These are phyloP conservation scores for Rhodotorula babjevae DNA, from an alignment of 768 basidiomycete genomes.

Conservation along the genomic window DNA sequence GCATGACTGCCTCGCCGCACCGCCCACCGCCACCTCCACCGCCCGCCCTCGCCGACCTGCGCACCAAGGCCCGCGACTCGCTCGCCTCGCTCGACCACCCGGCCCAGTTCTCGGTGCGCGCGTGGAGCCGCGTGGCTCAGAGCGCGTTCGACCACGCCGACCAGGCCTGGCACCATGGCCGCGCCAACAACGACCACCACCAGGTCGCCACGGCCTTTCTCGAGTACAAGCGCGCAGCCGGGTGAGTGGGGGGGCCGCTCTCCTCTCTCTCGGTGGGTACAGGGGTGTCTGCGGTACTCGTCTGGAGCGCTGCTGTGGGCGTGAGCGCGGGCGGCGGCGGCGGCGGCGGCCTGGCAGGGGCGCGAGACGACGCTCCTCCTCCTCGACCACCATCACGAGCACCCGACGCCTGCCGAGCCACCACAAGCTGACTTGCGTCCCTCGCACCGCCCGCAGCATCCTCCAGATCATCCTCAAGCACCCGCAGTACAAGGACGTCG, in stretches of 20 bases:
- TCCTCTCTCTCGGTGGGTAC: background rate
- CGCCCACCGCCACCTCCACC: background rate
- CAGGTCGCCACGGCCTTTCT: conserved; percentile 26
- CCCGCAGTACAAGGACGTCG: background rate
- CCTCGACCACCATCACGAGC: too few relatives aligned
- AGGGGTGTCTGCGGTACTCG: too few relatives aligned
- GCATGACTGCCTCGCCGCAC: background rate
- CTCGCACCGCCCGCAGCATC: background rate
- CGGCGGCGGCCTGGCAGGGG: too few relatives aligned
- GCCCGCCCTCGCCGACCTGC: conserved; percentile 12
- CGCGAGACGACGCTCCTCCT: too few relatives aligned
- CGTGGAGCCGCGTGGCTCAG: conserved; percentile 15
- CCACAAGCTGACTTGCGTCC: background rate
- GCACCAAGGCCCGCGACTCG: background rate
- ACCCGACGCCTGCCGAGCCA: background rate
- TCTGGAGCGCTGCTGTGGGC: too few relatives aligned
- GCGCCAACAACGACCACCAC: background rate
- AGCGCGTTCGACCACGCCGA: conserved; percentile 9
- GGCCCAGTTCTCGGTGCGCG: conserved; percentile 23
- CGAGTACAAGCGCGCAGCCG: conserved; percentile 16
- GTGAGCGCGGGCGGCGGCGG: too few relatives aligned
- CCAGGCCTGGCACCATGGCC: conserved; percentile 1
- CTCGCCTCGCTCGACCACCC: conserved; percentile 14
- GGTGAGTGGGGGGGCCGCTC: conserved; percentile 1
- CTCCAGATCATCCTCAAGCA: conserved; percentile 13